Evolutionary conservation across 202 grass and related monocot genomes (phyloP), one percentile per base, ranked within the genome.

Genomic region (Schoenoplectus tabernaemontani): DNA sequence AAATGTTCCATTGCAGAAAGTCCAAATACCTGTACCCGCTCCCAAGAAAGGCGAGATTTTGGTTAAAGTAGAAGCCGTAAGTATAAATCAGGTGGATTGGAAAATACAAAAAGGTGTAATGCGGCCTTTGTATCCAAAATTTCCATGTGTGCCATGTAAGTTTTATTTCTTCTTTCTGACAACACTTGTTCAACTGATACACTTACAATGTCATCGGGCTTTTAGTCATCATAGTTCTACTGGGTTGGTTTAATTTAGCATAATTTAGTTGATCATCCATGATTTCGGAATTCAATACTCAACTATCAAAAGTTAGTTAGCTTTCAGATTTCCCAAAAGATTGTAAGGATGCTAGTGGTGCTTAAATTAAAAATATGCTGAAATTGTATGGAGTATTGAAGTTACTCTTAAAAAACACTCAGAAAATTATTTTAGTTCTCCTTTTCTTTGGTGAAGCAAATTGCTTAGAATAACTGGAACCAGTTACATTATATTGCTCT

Each of bases 61-160:
- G 36, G 42, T 90, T 69, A 93, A 90, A 85, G 41, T 93, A n/a
- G 74, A 93, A 84, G 91, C 88, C 5, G 83, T 69, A 70, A 84
- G 87, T 37, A 61, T 93, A 12, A 93, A 93, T 62, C 81, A 72
- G 34, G 60, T 81, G 5, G 91, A 93, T 66, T 88, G 81, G 68
- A 84, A 23, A 32, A 60, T 90, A 39, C 91, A 93, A 68, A 88
- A 86, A 2, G 91, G 91, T 1, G 3, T 93, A 38, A 26, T 88
- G 41, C 69, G 85, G 15, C 85, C 91, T 3, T 86, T 93, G 74
- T 34, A 77, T 17, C 86, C 91, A 0, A 90, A 83, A 83, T 90
- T 93, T 71, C 91, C 88, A 0, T 93, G 81, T 57, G 78, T 90
- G 23, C 91, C 91, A 84, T 75, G 91, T 90, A 88, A 79, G 57